Evolutionary conservation across 225 moss, liverwort and hornwort genomes (phyloP), one percentile per base, ranked within the genome.

Genomic region (Bryoerythrophyllum caledonicum): DNA sequence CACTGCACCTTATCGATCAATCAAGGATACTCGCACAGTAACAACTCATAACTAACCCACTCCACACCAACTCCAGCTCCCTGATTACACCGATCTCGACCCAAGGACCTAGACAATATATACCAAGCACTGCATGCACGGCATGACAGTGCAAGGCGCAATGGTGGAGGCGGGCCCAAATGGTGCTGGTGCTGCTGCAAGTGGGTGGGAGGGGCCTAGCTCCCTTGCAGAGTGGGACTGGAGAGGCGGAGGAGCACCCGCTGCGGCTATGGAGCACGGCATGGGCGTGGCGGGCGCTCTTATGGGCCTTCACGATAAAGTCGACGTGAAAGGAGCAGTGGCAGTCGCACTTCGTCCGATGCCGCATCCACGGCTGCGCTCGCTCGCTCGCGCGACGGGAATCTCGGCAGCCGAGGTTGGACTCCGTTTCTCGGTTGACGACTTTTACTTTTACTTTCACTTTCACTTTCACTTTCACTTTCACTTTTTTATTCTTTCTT

Each of bases 161-260:
- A 54, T n/a, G 14, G 65, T 0, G 20, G 72, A 3, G 76, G 37
- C 13, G 27, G 55, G 23, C 10, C 40, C 68, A 43, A 70, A n/a
- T 44, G 44, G 44, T 44, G 44, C 78, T 34, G 30, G 30, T 4
- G 4, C 30, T 30, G 34, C 0, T 70, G 74, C 74, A 70, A 64
- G 65, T 64, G n/a, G 59, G 26, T 44, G 34, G 5, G 34, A 34
- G 34, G 34, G 34, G 3, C 44, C 44, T 44, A 12, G 2, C 57
- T 74, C 70, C 30, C 78, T 74, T 70, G 78, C 78, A 74, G 74
- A 60, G 52, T 69, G 17, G 65, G 58, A 78, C 35, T 6, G 63
- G 27, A 15, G 6, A 20, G 9, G 58, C 55, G 49, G 27, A 19
- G 63, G 44, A n/a, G n/a, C n/a, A n/a, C 44, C 73, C 64, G 48